Conservation (phyloP, 345 rosid genomes). For the Geranium rotundifolium region DNA sequence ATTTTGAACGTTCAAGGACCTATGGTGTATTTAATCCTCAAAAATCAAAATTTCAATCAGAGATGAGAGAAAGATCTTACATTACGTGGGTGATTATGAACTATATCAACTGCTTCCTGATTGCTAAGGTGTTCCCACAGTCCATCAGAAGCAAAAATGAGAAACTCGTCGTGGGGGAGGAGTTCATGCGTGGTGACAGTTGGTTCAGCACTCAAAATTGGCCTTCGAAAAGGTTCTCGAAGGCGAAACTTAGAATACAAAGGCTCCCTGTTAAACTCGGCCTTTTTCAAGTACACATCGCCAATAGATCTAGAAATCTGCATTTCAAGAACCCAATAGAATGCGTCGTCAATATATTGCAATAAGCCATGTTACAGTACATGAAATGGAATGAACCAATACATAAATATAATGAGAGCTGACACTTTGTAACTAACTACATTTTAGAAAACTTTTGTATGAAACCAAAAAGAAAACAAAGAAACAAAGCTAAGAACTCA, state of each 20-base stretch:
- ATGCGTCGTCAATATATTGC: neutral
- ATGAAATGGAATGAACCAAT: neutral
- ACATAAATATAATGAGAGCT: neutral
- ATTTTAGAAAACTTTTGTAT: no score
- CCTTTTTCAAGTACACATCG: slow-evolving; percentile 74
- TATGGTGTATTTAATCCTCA: no score
- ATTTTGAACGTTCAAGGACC: no score
- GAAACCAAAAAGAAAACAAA: no score
- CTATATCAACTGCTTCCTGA: slow-evolving; percentile 84
- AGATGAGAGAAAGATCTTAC: slow-evolving; percentile 27
- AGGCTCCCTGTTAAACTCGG: slow-evolving; percentile 88
- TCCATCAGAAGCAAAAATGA: slow-evolving; percentile 96
- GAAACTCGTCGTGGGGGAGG: slow-evolving; percentile 62
- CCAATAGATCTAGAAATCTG: slow-evolving; percentile 93
- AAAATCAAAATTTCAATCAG: neutral
- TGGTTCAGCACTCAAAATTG: slow-evolving; percentile 84
- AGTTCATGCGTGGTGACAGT: slow-evolving; percentile 57
- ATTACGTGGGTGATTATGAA: slow-evolving; percentile 65
- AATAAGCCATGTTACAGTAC: neutral
- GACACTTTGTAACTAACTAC: neutral
- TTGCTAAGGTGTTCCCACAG: slow-evolving; percentile 94
- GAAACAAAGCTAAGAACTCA: no score
- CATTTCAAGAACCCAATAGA: slow-evolving; percentile 8
- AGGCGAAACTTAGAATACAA: slow-evolving; percentile 69
- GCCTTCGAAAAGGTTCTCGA: slow-evolving; percentile 68